Percentiles rank a stretch among this genome's conserved stretches.
phyloP scores from a whole-genome alignment of 352 stramenopile genomes.

The Pythium myriotylum region DNA sequence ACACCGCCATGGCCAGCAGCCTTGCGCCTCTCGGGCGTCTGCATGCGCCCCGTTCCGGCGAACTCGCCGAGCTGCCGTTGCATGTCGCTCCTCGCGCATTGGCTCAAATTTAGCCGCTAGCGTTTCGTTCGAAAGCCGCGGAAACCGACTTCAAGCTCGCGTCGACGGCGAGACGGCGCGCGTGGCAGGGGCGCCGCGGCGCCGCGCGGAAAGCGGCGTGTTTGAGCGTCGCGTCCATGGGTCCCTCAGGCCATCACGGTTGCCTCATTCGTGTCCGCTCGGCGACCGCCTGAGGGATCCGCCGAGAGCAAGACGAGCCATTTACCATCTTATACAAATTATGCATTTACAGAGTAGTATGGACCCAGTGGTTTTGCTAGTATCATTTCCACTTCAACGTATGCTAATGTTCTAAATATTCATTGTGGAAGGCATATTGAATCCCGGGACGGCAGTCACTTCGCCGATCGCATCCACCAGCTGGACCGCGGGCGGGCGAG shows the following conservation, averaged over 20 bases:
- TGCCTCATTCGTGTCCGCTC: too few species aligned
- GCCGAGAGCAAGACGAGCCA: not conserved
- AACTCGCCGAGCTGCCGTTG: not conserved
- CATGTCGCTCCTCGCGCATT: not conserved
- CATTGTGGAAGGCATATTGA: not conserved
- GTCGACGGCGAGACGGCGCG: not conserved
- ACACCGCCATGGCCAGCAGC: not conserved
- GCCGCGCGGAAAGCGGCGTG: not conserved
- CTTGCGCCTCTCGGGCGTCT: not conserved
- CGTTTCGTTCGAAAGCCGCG: not conserved
- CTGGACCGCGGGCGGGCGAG: too few species aligned
- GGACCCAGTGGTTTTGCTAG: not conserved
- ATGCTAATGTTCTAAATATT: constrained; percentile 3
- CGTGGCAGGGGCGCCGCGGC: too few species aligned
- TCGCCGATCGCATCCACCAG: constrained; percentile 1
- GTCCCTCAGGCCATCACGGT: too few species aligned
- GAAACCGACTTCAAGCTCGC: not conserved
- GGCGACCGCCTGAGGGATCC: too few species aligned
- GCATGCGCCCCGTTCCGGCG: not conserved
- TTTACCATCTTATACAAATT: not conserved
- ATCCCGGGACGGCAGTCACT: too few species aligned
- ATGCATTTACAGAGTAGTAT: not conserved
- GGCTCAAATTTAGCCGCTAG: constrained; percentile 2
- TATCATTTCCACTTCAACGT: too few species aligned
- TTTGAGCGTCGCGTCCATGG: too few species aligned